Evolutionary conservation across 1,284 basidiomycete species (phyloP), one percentile per base, ranked within the genome.

Genomic region (Leccinum laetum): DNA sequence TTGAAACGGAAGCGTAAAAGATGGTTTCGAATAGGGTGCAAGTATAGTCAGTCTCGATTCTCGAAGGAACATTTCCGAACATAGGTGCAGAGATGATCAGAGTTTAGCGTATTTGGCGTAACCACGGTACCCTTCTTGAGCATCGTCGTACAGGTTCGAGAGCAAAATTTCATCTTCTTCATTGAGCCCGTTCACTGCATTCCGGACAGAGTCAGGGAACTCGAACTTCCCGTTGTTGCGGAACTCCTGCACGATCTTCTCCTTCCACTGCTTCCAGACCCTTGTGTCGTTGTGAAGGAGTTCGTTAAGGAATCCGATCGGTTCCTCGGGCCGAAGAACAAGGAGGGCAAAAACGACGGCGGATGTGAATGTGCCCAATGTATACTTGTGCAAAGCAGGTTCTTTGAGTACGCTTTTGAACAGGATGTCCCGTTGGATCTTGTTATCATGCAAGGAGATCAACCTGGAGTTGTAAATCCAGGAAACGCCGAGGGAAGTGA

Each of bases 211-310:
- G 5, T 3, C 29, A n/a, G 18, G 4, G 24, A 24, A 24, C 24
- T 39, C 5, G 18, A 16, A 7, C 7, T 39, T 16, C 11, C 24
- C 18, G 1, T 59, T 24, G 16, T 59, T 4, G 3, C 29, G 39
- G 21, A 26, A 13, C 24, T 24, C n/a, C n/a, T n/a, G 57, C 29
- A 72, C 46, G 13, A 75, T 18, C 3, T 56, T 65, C 4, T 61
- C 60, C 58, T 74, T 75, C 73, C 75, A 75, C 14, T 52, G 64
- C 44, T 13, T 76, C 75, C 73, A 77, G 13, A 74, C 75, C 26
- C 67, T 76, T 29, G 75, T 77, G 16, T 74, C 74, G 5, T 74
- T 77, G 1, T 75, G 73, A 13, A 75, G 66, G 8, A 75, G 62
- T 24, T 77, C 74, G 4, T 77, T 4, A 1, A 75, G 68, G 1